These are phyloP conservation scores for Jacaranda copaia DNA, from an alignment of 257 asterid genomes.

Conservation along the genomic window DNA sequence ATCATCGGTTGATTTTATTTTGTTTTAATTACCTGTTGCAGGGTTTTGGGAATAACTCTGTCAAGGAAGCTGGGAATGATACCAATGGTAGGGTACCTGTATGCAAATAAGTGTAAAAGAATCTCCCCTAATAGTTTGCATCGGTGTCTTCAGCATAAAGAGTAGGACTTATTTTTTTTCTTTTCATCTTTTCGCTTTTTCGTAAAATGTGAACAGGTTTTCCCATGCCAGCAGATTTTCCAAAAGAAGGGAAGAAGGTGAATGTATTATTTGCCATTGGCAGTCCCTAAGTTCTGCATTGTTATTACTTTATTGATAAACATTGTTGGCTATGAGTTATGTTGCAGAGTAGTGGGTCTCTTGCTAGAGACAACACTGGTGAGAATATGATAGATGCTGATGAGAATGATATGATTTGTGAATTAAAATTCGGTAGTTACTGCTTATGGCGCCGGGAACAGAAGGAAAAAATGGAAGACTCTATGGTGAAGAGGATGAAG, in stretches of 20 bases:
- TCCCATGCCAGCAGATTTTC: conserved; percentile 48
- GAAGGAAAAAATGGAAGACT: conserved; percentile 71
- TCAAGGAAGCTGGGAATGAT: conserved; percentile 52
- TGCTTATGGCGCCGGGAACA: conserved; percentile 93
- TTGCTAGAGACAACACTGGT: conserved; percentile 36
- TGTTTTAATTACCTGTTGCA: conserved; percentile 46
- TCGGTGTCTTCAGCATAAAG: conserved; percentile 18
- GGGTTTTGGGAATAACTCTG: conserved; percentile 54
- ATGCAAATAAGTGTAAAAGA: conserved; percentile 32
- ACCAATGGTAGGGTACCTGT: conserved; percentile 60
- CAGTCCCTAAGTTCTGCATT: conserved; percentile 27
- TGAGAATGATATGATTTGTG: conserved; percentile 72
- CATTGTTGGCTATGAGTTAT: conserved; percentile 32
- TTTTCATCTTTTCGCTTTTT: conserved; percentile 35
- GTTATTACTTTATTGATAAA: conserved; percentile 26
- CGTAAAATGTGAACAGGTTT: conserved; percentile 50
- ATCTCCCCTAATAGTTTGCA: conserved; percentile 26
- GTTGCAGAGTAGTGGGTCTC: conserved; percentile 53
- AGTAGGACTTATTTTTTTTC: conserved; percentile 18
- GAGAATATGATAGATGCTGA: conserved; percentile 47
- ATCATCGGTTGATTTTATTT: not conserved
- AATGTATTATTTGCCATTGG: conserved; percentile 42
- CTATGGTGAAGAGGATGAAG: conserved; percentile 90
- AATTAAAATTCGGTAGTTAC: conserved; percentile 90
- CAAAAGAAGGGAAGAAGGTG: conserved; percentile 50